A percentile compares a stretch with the other conserved stretches of the same genome.
Evolutionary conservation across 108 stramenopile genomes (phyloP).

Genomic region (Cyclostephanos tholiformis): DNA sequence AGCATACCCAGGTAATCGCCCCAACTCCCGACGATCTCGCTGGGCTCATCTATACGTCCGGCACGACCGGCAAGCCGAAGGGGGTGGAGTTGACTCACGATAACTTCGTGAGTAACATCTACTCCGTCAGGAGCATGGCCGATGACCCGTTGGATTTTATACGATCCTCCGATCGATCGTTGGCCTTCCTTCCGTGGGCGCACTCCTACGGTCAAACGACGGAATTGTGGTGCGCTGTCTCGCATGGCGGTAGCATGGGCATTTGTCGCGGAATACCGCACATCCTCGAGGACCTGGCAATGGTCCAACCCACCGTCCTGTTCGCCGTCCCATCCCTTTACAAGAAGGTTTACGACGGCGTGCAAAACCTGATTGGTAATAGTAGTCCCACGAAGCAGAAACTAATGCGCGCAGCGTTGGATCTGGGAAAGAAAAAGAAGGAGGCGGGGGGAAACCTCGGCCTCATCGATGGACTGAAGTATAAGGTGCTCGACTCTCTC

Average conservation of each 20-base stretch:
- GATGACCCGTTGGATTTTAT: constrained; percentile 84
- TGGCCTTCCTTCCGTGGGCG: constrained; percentile 97
- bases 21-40: constrained; percentile 91
- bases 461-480: constrained; percentile 56
- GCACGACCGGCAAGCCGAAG: constrained; percentile 98
- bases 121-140: constrained; percentile 70
- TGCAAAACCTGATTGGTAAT: constrained; percentile 85
- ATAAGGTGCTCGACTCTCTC: constrained; percentile 71
- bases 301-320: constrained; percentile 85
- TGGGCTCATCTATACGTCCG: constrained; percentile 94
- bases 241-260: constrained; percentile 88
- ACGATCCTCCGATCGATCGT: constrained; percentile 73
- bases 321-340: constrained; percentile 96
- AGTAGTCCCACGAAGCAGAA: constrained; percentile 71
- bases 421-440: constrained; percentile 65
- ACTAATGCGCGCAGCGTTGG: constrained; percentile 81
- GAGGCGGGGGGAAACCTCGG: constrained; percentile 58
- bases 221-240: constrained; percentile 86
- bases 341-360: constrained; percentile 96
- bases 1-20: constrained; percentile 42
- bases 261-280: constrained; percentile 82
- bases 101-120: constrained; percentile 86
- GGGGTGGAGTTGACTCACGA: constrained; percentile 92
- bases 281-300: constrained; percentile 80
- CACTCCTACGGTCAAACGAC: constrained; percentile 94